These are phyloP conservation scores for Sphaerulina vaccinii DNA, from an alignment of 2,329 filamentous ascomycete species.

Conservation along the genomic window DNA sequence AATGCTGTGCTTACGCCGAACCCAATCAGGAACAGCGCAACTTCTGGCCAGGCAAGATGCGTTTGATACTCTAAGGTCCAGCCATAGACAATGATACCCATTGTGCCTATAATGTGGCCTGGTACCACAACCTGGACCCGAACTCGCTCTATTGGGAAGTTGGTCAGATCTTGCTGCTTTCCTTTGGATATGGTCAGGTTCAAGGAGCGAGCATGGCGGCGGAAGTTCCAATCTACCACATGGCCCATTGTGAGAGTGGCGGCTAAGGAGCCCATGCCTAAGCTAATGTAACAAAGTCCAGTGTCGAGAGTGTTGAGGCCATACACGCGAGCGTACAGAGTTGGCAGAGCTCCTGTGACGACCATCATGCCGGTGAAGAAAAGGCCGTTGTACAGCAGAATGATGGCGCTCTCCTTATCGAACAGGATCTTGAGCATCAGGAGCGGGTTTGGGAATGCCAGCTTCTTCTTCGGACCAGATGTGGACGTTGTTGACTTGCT, in stretches of 20 bases:
- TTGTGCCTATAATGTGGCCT: slow-evolving; percentile 37
- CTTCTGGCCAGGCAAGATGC: slow-evolving; percentile 43
- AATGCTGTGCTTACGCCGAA: slow-evolving; percentile 39
- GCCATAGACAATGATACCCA: slow-evolving; percentile 42
- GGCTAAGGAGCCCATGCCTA: slow-evolving; percentile 41
- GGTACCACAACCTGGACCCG: slow-evolving; percentile 44
- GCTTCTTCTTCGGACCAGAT: slow-evolving; percentile 8
- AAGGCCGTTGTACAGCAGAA: slow-evolving; percentile 33
- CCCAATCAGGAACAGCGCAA: slow-evolving; percentile 47
- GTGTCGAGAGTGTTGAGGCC: slow-evolving; percentile 33
- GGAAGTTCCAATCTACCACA: slow-evolving; percentile 71
- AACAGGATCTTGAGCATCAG: slow-evolving; percentile 40
- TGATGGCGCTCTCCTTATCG: slow-evolving; percentile 23
- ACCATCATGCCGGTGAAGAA: slow-evolving; percentile 51
- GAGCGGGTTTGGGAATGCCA: slow-evolving; percentile 43
- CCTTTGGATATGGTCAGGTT: slow-evolving; percentile 62
- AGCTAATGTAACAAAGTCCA: slow-evolving; percentile 34
- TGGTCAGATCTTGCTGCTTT: slow-evolving; percentile 53
- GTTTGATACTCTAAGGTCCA: slow-evolving; percentile 43
- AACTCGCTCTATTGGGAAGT: slow-evolving; percentile 53
- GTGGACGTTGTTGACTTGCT: slow-evolving; percentile 9
- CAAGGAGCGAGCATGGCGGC: slow-evolving; percentile 61
- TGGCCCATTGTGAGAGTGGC: slow-evolving; percentile 51
- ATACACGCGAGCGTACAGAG: slow-evolving; percentile 39
- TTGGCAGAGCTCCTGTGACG: slow-evolving; percentile 48